Percentiles rank a stretch among this genome's conserved stretches.
These are phyloP conservation scores for Fraxinus latifolia DNA, from an alignment of 305 asterid genomes.

Conservation along the genomic window DNA sequence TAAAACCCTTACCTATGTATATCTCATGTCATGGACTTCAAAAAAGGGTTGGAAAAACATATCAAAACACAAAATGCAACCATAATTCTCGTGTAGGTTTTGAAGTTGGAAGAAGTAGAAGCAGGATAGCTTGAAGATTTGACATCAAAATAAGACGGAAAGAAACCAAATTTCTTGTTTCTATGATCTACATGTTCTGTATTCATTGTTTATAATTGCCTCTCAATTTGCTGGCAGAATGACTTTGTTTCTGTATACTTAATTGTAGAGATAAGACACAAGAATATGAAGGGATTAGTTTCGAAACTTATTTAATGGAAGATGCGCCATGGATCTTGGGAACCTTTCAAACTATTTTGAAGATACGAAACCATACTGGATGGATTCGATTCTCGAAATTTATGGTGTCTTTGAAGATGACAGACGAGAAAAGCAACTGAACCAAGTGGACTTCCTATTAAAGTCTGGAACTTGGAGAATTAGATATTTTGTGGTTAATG, in stretches of 20 bases:
- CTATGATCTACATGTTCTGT: neutral
- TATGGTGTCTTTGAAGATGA: neutral
- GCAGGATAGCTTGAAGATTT: neutral
- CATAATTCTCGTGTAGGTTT: neutral
- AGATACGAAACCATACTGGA: neutral
- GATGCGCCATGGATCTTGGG: neutral
- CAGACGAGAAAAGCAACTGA: neutral
- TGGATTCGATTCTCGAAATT: neutral
- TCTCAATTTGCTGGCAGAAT: neutral
- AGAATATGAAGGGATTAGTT: neutral
- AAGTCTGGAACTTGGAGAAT: neutral
- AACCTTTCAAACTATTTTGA: neutral
- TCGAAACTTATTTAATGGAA: neutral
- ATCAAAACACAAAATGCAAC: neutral
- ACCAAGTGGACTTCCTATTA: neutral
- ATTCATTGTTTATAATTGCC: constrained; percentile 8
- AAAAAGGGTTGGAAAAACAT: neutral
- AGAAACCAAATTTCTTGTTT: neutral
- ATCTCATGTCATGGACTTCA: neutral
- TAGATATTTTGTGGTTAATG: neutral
- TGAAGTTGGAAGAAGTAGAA: neutral
- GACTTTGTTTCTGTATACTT: constrained; percentile 1
- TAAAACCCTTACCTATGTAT: neutral
- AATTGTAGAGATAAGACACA: neutral
- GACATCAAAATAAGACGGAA: constrained; percentile 1